Conservation (phyloP, 352 stramenopile species). For the Pelagophyceae sp. region DNA sequence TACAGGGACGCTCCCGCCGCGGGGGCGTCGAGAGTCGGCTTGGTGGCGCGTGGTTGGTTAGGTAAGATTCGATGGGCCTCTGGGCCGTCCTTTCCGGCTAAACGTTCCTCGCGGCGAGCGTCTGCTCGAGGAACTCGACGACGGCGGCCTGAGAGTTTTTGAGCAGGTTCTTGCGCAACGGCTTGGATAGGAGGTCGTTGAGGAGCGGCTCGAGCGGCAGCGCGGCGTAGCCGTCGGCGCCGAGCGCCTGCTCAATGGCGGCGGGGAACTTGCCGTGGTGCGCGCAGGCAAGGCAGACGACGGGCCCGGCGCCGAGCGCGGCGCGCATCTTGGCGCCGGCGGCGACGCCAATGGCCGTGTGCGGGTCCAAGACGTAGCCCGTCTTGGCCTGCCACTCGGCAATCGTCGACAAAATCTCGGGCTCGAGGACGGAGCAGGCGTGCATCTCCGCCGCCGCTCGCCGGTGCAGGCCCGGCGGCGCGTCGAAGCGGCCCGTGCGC, state of each 20-base stretch:
- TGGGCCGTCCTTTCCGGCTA: no score
- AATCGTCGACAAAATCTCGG: conserved; percentile 81
- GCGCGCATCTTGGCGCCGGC: conserved; percentile 69
- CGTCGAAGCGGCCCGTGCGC: conserved; percentile 79
- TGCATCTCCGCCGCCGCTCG: conserved; percentile 83
- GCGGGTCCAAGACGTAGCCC: conserved; percentile 91
- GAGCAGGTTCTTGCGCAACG: conserved; percentile 26
- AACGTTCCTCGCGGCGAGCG: neutral
- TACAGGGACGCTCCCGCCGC: no score
- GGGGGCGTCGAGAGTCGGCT: no score
- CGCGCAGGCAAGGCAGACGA: conserved; percentile 88
- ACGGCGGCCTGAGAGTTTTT: conserved; percentile 34
- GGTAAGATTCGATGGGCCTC: no score
- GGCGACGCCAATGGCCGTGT: conserved; percentile 85
- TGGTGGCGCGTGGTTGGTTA: no score
- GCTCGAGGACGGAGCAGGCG: conserved; percentile 67
- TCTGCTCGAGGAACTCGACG: conserved; percentile 50
- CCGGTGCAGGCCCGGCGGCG: conserved; percentile 71
- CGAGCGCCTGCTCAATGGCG: conserved; percentile 74
- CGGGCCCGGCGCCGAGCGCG: conserved; percentile 53
- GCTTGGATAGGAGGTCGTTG: conserved; percentile 20
- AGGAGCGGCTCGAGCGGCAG: conserved; percentile 36
- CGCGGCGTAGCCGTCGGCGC: conserved; percentile 47
- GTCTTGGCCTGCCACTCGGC: conserved; percentile 67
- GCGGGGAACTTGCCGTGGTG: conserved; percentile 95